Conservation (phyloP, 1,284 basidiomycete genomes). For the Vanrija humicola region DNA sequence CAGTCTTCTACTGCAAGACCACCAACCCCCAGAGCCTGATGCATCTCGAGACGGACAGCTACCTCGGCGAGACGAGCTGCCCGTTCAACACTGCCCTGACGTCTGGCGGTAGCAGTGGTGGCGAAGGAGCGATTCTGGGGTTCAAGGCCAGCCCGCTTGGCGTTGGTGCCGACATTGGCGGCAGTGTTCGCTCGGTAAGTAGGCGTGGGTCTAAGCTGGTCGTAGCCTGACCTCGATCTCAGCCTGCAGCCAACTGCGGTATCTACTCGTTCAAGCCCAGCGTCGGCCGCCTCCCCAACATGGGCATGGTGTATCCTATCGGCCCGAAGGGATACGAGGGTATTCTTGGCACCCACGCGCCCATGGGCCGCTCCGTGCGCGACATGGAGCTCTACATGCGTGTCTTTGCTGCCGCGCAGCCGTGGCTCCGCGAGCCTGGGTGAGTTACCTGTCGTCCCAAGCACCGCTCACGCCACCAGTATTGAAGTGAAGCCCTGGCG, state of each 20-base stretch:
- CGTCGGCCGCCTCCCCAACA: constrained; percentile 34
- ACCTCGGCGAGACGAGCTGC: constrained; percentile 44
- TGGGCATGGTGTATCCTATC: constrained; percentile 23
- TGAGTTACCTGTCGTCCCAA: constrained; percentile 18
- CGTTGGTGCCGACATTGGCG: constrained; percentile 50
- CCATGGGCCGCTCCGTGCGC: constrained; percentile 36
- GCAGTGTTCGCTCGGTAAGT: constrained; percentile 30
- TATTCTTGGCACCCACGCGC: constrained; percentile 37
- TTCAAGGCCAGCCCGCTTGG: constrained; percentile 28
- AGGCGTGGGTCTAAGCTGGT: too few relatives aligned
- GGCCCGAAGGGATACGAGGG: constrained; percentile 29
- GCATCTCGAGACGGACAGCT: constrained; percentile 26
- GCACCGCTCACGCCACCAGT: constrained; percentile 1
- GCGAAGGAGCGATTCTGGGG: constrained; percentile 49
- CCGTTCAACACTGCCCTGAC: constrained; percentile 47
- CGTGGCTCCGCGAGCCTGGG: constrained; percentile 40
- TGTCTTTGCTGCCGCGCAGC: constrained; percentile 30
- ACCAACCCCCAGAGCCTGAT: constrained; percentile 29
- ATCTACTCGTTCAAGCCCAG: constrained; percentile 45
- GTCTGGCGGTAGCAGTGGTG: constrained; percentile 47
- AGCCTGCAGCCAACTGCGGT: constrained; percentile 35
- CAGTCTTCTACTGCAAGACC: constrained; percentile 19
- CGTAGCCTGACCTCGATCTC: background rate
- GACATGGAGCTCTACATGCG: constrained; percentile 43
- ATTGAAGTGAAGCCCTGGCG: constrained; percentile 1